Base-by-base conservation (phyloP, 1,284 basidiomycete species). In the Peniophora sp. region DNA sequence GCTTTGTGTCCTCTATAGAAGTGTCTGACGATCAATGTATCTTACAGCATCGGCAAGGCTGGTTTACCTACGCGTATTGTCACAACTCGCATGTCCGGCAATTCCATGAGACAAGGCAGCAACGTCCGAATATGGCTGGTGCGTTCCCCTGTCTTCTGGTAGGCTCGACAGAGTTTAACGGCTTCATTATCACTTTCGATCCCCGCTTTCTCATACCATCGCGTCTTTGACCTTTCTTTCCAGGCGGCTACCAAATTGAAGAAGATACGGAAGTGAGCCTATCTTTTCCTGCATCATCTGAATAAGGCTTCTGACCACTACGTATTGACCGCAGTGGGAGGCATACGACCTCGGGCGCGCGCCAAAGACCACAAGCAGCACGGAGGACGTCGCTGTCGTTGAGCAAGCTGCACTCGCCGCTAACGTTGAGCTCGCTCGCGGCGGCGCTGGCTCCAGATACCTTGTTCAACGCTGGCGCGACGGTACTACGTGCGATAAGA, bases 31-130 rank as follows among this genome's bases (percentile, higher is more conserved):
- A 20, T 49, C 44, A 39, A 22, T 48, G 56, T 49, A 22, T 50
- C 59, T 50, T 54, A 56, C 61, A 91, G 88, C 84, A 87, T 65
- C 79, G 81, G 60, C 87, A 90, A 75, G 79, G 85, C 38, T 97
- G 94, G 94, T 97, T 96, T 71, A 97, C 93, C 41, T 97, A 96
- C 68, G 86, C 90, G 53, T 96, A 96, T 69, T 96, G 93, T 72
- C 92, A 94, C 69, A 88, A 90, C 68, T 78, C 82, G 53, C 82
- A 92, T 69, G 88, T 93, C 55, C 83, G 91, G 52, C 92, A 96
- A 69, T 96, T 96, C 72, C 85, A 86, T 62, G 89, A 91, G 69
- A 71, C 76, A 52, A 57, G 66, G 50, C 74, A 71, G 57, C 56
- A 78, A 50, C 81, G 82, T 57, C 73, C 81, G 50, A 79, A 83